These are phyloP conservation scores for Pseudocercospora eumusae DNA, from an alignment of 2,329 filamentous ascomycete genomes.

Conservation along the genomic window DNA sequence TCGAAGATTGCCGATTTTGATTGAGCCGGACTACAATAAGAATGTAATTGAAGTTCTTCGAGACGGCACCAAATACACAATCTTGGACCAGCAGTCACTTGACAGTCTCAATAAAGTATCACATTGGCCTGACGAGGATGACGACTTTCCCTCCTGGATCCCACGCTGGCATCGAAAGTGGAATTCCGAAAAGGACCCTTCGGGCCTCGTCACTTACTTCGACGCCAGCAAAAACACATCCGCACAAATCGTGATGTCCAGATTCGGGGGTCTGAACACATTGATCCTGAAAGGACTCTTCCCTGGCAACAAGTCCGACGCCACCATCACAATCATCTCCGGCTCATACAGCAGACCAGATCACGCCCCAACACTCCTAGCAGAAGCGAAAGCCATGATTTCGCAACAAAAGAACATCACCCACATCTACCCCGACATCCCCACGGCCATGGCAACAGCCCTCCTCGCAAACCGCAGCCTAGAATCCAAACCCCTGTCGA, in stretches of 20 bases:
- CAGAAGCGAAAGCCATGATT: neutral
- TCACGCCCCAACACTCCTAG: neutral
- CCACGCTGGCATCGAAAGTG: slow-evolving; percentile 9
- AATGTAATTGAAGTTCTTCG: neutral
- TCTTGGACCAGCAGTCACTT: slow-evolving; percentile 3
- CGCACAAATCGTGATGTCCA: slow-evolving; percentile 8
- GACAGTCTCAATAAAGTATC: slow-evolving; percentile 5
- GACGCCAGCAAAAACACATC: neutral
- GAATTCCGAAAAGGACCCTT: slow-evolving; percentile 3
- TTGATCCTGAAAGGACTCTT: neutral
- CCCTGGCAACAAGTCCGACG: neutral
- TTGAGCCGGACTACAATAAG: slow-evolving; percentile 6
- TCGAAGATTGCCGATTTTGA: neutral
- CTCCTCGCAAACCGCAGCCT: slow-evolving; percentile 8
- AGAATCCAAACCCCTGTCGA: slow-evolving; percentile 1
- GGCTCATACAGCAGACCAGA: neutral
- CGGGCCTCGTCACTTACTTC: slow-evolving; percentile 1
- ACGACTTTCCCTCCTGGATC: slow-evolving; percentile 6
- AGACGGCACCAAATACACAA: slow-evolving; percentile 7
- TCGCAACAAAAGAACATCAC: neutral
- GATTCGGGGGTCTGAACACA: neutral
- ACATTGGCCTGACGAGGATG: neutral
- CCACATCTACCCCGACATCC: neutral
- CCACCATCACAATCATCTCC: neutral
- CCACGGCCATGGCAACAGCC: neutral